Evolutionary conservation across 306 rosid species (phyloP), one percentile per base, ranked within the genome.

Genomic region (Styphnolobium japonicum): DNA sequence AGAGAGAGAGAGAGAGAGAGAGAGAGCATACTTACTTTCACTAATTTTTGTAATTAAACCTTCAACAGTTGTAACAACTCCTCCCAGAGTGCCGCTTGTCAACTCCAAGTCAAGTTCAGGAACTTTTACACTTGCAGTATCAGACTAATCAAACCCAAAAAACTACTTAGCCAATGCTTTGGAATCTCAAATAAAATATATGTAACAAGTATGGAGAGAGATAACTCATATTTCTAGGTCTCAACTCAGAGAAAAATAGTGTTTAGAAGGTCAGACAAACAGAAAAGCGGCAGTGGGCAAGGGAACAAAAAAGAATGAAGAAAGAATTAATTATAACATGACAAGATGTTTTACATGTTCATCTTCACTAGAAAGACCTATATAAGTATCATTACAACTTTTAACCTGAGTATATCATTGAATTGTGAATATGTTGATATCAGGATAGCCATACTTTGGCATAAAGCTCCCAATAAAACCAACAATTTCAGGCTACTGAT

Each of bases 21-120:
- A 1, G 3, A n/a, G n/a, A 7, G 67, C 18, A 68, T 16, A 82
- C 97, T 86, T 65, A 83, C 89, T 85, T 70, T 82, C 89, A 74
- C 86, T 70, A 51, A 85, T 85, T 68, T 82, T 69, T 45, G 82
- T 69, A 62, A 85, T 79, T 79, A 95, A 86, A 73, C 98, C 98
- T 89, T 95, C 98, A 75, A 95, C 87, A 34, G 98, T 95, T 23
- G 89, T 82, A 69, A 85, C 89, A 53, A 79, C 19, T 55, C 89
- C 89, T 63, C 89, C 89, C 10, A 85, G 67, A 63, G 89, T 85
- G 76, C 89, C 89, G 0, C 89, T 85, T 55, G 80, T 77, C 81
- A 95, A 88, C 89, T 95, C 98, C 93, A 95, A 90, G 37, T 95
- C 96, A 70, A 95, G 89, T 80, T 86, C 89, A n/a, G 89, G 89